A percentile compares a stretch with the other conserved stretches of the same genome.
Conservation (phyloP, 441 rosid genomes). For the Eutrema salsugineum region DNA sequence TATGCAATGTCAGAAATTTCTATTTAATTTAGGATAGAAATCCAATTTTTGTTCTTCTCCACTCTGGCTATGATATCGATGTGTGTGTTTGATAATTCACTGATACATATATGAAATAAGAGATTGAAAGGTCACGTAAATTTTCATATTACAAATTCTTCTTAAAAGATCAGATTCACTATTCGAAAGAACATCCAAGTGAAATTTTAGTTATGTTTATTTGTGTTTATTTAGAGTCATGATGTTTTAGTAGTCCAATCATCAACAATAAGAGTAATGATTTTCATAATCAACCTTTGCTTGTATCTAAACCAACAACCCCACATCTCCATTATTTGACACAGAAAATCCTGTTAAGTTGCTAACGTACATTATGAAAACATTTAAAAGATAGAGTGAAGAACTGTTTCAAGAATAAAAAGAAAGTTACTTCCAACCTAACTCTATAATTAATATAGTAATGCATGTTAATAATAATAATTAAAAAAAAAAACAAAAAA, state of each 20-base stretch:
- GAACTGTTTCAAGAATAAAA: neutral
- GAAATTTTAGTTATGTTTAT: neutral
- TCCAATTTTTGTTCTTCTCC: neutral
- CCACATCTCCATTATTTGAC: neutral
- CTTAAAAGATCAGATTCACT: neutral
- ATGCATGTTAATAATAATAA: neutral
- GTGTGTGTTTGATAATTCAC: neutral
- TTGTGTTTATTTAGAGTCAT: conserved; percentile 13
- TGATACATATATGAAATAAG: neutral
- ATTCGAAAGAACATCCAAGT: neutral
- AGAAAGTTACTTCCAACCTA: neutral
- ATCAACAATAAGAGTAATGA: neutral
- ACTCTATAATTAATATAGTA: neutral
- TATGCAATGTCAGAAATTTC: neutral
- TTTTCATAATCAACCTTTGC: conserved; percentile 14
- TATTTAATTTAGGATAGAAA: neutral
- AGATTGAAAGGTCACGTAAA: too few species aligned
- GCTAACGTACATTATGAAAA: neutral
- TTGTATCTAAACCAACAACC: conserved; percentile 18
- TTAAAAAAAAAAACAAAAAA: too few species aligned
- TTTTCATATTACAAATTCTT: neutral
- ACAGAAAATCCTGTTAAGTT: neutral
- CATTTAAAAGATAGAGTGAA: too few species aligned
- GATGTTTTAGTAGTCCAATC: conserved; percentile 27
- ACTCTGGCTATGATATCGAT: neutral